These are phyloP conservation scores for Rosa multiflora DNA, from an alignment of 306 rosid genomes.

Conservation along the genomic window DNA sequence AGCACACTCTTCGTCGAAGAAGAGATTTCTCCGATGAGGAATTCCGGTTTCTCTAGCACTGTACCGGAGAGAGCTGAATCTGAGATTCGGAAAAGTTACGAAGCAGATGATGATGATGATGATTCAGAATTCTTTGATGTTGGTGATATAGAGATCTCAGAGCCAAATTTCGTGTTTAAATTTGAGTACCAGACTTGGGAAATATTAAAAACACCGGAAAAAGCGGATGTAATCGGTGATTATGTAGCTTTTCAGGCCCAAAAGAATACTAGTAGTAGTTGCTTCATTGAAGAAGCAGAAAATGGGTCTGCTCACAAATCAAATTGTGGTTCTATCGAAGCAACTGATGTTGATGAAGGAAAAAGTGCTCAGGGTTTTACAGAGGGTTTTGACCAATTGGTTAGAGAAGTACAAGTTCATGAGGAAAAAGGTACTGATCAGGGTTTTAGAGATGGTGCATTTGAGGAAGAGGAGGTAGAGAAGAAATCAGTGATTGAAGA, in stretches of 20 bases:
- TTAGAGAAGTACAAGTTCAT: constrained; percentile 16
- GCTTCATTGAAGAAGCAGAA: constrained; percentile 52
- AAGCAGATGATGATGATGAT: background rate
- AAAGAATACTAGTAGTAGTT: constrained; percentile 31
- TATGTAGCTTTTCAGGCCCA: constrained; percentile 26
- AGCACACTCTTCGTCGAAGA: constrained; percentile 27
- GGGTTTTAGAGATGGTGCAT: background rate
- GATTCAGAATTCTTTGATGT: background rate
- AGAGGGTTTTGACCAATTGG: background rate
- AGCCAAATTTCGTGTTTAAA: constrained; percentile 50
- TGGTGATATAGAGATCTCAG: constrained; percentile 27
- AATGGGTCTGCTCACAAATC: constrained; percentile 28
- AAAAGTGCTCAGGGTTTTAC: background rate
- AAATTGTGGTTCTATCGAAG: background rate
- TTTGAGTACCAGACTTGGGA: constrained; percentile 64
- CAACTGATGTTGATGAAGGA: background rate
- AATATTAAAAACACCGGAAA: constrained; percentile 26
- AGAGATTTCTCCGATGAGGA: constrained; percentile 14
- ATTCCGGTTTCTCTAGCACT: constrained; percentile 2
- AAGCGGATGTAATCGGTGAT: background rate
- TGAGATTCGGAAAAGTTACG: no score
- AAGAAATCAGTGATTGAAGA: constrained; percentile 8
- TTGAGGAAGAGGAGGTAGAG: constrained; percentile 12
- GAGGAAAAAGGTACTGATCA: constrained; percentile 21
- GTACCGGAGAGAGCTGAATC: background rate